Percentiles rank a stretch among this genome's conserved stretches.
Conservation (phyloP, 768 basidiomycete species). For the Candolleomyces eurysporus region DNA sequence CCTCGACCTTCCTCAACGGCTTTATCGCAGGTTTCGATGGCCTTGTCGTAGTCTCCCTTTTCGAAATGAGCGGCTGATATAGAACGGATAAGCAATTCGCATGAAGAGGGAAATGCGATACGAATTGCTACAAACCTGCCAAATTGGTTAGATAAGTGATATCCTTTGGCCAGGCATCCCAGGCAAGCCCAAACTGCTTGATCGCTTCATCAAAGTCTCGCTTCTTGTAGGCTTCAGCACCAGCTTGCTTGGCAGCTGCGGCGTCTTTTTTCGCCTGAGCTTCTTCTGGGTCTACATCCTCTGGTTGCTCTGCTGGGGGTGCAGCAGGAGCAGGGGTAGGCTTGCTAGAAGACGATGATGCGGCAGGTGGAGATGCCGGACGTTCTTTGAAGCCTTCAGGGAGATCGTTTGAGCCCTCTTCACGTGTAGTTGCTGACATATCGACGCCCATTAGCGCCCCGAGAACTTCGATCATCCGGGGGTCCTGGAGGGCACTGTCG, state of each 20-base stretch:
- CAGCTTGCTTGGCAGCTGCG: constrained; percentile 74
- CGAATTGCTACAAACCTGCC: constrained; percentile 49
- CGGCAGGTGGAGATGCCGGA: constrained; percentile 38
- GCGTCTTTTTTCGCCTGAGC: constrained; percentile 75
- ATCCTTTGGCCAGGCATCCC: constrained; percentile 93
- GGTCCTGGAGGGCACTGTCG: constrained; percentile 64
- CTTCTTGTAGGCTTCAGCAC: constrained; percentile 82
- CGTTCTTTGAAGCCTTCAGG: constrained; percentile 82
- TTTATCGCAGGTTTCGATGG: constrained; percentile 89
- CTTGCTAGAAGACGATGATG: constrained; percentile 47
- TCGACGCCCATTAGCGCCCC: constrained; percentile 94
- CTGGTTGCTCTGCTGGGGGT: constrained; percentile 61
- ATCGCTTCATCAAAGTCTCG: constrained; percentile 78
- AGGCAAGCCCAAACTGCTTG: constrained; percentile 77
- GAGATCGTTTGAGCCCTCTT: constrained; percentile 67
- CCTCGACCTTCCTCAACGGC: constrained; percentile 94
- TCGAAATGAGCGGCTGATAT: constrained; percentile 86
- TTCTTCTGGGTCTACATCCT: constrained; percentile 67
- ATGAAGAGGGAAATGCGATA: background rate
- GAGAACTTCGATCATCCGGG: constrained; percentile 91
- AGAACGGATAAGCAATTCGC: background rate
- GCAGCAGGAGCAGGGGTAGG: constrained; percentile 37
- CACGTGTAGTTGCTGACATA: constrained; percentile 80
- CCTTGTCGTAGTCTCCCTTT: constrained; percentile 86
- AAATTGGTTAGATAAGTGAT: constrained; percentile 92